phyloP scores from a whole-genome alignment of 108 stramenopile species.

The Cylindrotheca fusiformis region DNA sequence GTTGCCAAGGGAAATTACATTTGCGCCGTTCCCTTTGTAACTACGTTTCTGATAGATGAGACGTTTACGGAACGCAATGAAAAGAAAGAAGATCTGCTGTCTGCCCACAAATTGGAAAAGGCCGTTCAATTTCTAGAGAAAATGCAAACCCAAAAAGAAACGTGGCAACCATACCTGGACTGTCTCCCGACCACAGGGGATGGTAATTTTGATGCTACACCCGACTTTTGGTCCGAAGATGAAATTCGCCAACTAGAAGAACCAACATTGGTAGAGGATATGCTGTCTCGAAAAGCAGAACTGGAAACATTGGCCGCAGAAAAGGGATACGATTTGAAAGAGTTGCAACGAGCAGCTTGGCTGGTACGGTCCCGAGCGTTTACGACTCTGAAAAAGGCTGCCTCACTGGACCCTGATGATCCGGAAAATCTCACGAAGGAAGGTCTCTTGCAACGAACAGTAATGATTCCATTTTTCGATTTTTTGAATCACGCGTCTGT shows the following conservation, averaged over 20 bases:
- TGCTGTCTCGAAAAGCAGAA: constrained; percentile 8
- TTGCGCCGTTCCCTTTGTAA: constrained; percentile 25
- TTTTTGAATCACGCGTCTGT: constrained; percentile 29
- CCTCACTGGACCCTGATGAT: constrained; percentile 2
- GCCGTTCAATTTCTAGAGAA: constrained; percentile 8
- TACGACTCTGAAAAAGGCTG: constrained; percentile 22
- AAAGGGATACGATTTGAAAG: neutral
- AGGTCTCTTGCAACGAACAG: constrained; percentile 8
- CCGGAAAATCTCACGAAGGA: constrained; percentile 3
- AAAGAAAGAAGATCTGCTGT: neutral
- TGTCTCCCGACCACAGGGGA: constrained; percentile 16
- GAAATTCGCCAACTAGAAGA: constrained; percentile 33
- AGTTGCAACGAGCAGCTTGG: constrained; percentile 26
- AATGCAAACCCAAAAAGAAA: neutral
- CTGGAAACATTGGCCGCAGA: constrained; percentile 3
- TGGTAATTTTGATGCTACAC: constrained; percentile 25
- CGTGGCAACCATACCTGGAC: constrained; percentile 14
- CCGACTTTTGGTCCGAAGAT: constrained; percentile 34
- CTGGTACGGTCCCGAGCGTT: constrained; percentile 31
- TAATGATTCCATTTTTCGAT: constrained; percentile 33
- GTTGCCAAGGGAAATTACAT: constrained; percentile 26
- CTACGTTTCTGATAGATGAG: constrained; percentile 28
- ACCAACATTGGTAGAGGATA: constrained; percentile 13
- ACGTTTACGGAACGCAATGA: constrained; percentile 1
- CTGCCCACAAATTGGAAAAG: constrained; percentile 8